Evolutionary conservation across 78 protist genomes (phyloP).

Genomic region (Dictyostelium purpureum): DNA sequence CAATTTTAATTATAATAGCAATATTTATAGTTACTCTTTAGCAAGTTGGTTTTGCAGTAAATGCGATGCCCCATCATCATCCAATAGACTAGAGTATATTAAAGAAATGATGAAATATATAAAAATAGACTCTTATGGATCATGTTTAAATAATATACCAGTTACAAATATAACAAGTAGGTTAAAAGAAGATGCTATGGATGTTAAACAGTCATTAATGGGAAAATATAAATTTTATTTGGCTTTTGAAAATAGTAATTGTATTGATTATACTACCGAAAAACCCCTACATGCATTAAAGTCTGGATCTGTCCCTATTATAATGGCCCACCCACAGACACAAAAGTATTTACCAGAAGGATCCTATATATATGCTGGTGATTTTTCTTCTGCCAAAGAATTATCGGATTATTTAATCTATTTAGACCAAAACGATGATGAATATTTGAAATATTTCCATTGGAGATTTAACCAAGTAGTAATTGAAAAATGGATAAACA

Average conservation of each 20-base stretch:
- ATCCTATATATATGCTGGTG: slow-evolving; percentile 27
- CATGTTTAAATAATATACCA: slow-evolving; percentile 10
- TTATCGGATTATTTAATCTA: slow-evolving; percentile 5
- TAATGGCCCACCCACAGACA: slow-evolving; percentile 14
- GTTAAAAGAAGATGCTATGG: not conserved
- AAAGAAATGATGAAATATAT: slow-evolving; percentile 33
- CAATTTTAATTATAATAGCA: not conserved
- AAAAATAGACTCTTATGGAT: slow-evolving; percentile 38
- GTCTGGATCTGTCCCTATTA: slow-evolving; percentile 7
- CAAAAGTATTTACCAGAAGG: slow-evolving; percentile 3
- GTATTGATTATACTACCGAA: slow-evolving; percentile 36
- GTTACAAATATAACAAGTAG: not conserved
- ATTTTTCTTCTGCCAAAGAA: not conserved
- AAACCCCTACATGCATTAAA: not conserved
- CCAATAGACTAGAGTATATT: slow-evolving; percentile 2
- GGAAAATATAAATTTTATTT: slow-evolving; percentile 31
- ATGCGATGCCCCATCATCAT: not conserved
- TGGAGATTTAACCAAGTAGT: slow-evolving; percentile 24
- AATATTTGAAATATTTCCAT: slow-evolving; percentile 30
- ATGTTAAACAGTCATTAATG: not conserved
- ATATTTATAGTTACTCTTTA: not conserved
- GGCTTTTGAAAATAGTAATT: slow-evolving; percentile 39
- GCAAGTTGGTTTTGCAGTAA: slow-evolving; percentile 11
- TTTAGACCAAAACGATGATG: not conserved
- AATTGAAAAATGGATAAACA: not conserved